These are phyloP conservation scores for Neurospora sp. DNA, from an alignment of 495 filamentous ascomycete genomes.

Conservation along the genomic window DNA sequence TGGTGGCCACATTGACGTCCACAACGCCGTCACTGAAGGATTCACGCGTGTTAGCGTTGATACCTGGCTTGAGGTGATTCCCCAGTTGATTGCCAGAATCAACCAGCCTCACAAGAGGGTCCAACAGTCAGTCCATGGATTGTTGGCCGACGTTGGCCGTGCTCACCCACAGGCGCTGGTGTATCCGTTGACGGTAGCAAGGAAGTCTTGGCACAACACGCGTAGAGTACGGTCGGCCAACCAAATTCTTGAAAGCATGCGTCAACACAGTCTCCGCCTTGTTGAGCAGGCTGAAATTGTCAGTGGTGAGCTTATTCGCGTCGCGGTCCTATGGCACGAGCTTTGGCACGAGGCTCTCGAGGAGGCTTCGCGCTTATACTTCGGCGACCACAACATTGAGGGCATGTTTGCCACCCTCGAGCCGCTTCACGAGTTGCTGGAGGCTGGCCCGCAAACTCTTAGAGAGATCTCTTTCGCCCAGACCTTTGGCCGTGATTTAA, in stretches of 20 bases:
- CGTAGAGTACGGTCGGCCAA: conserved; percentile 74
- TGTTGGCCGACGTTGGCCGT: conserved; percentile 84
- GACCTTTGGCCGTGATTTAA: conserved; percentile 87
- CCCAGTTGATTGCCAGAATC: conserved; percentile 92
- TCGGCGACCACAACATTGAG: conserved; percentile 91
- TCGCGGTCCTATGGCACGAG: conserved; percentile 96
- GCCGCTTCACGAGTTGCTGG: conserved; percentile 84
- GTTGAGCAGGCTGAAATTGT: conserved; percentile 94
- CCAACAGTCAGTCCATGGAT: conserved; percentile 77
- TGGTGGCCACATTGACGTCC: conserved; percentile 81
- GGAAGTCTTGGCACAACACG: conserved; percentile 74
- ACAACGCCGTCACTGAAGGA: conserved; percentile 74
- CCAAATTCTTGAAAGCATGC: conserved; percentile 96
- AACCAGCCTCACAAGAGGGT: conserved; percentile 86
- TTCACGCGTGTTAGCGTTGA: conserved; percentile 87
- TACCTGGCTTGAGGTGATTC: conserved; percentile 96
- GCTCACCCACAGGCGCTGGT: conserved; percentile 95
- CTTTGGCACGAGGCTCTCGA: conserved; percentile 98
- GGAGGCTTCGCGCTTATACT: conserved; percentile 84
- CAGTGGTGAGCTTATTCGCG: conserved; percentile 87
- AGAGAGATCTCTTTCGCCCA: conserved; percentile 97
- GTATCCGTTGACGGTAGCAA: conserved; percentile 97
- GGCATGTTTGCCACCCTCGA: conserved; percentile 91
- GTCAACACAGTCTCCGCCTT: conserved; percentile 82
- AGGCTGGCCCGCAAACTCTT: conserved; percentile 80